Conservation (phyloP, 164 flowering plant species). For the Cinnamomum micranthum region DNA sequence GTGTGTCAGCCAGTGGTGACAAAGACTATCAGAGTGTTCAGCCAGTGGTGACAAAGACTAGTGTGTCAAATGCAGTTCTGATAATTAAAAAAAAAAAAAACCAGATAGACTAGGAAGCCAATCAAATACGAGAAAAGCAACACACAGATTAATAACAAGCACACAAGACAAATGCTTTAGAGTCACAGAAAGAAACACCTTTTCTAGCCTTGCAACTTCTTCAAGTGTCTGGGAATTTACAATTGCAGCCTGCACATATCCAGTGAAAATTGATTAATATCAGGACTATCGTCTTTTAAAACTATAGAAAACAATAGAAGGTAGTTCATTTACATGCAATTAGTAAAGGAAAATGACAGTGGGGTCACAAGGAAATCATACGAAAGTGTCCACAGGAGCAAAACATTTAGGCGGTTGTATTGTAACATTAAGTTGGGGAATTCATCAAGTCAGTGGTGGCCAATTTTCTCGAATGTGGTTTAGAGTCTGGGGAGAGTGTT, state of each 20-base stretch:
- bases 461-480: too few relatives aligned
- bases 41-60: not conserved
- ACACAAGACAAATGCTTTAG: not conserved
- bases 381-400: too few relatives aligned
- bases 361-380: too few relatives aligned
- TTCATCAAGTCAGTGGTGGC: too few relatives aligned
- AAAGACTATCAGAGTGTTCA: not conserved
- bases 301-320: not conserved
- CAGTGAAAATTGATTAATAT: slow-evolving; percentile 2
- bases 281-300: not conserved
- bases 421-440: too few relatives aligned
- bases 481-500: too few relatives aligned
- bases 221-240: slow-evolving; percentile 96
- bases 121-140: not conserved
- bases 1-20: not conserved
- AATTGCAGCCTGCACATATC: slow-evolving; percentile 84
- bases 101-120: not conserved
- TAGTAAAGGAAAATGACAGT: too few relatives aligned
- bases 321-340: not conserved
- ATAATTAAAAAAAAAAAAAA: not conserved
- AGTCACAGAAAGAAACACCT: slow-evolving; percentile 40
- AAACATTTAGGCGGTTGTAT: too few relatives aligned
- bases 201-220: slow-evolving; percentile 96
- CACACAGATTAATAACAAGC: not conserved
- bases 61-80: not conserved